Base-by-base conservation (phyloP, 768 basidiomycete species). In the Russula virescens region DNA sequence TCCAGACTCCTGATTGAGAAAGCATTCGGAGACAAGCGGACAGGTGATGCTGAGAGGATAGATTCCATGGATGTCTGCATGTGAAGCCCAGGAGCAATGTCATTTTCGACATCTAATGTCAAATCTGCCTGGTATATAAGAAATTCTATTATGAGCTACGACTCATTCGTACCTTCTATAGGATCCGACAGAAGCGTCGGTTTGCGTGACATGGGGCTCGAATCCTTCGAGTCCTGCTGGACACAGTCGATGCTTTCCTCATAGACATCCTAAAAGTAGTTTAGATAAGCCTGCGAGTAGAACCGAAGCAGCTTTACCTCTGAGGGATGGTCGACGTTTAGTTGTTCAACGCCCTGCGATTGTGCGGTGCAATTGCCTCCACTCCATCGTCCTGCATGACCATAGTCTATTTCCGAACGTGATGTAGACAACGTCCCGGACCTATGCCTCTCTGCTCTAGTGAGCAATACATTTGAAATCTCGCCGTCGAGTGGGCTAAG, bases 391-490 rank as follows among this genome's bases (percentile, higher is more conserved):
- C 5, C 42, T 26, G 31, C 43, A 26, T 45, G 16, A 28, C 21
- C 57, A 18, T 10, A 23, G 45, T 53, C 46, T 48, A 18, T 51
- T 54, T 54, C 38, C 6, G 31, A 34, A 28, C 8, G 13, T 1
- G 51, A 28, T 23, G 18, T 25, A 19, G 23, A 14, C 23, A 40
- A 31, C 14, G 35, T 52, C 56, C 34, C 45, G 47, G 46, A 59
- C 26, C 13, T 42, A 21, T 26, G 38, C 34, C 63, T 60, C 31
- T 64, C 63, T 19, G 47, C 58, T 49, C 58, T 60, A 14, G 63
- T 64, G 3, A 50, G 53, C 10, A 64, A 40, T 4, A 64, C 53
- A 50, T 60, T 60, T 46, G 48, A 55, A 23, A 50, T 19, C 13
- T 14, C 47, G 19, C 25, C 2, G n/a, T 55, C 48, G n/a, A 45